These are phyloP conservation scores for Polyplosphaeria fusca DNA, from an alignment of 495 filamentous ascomycete genomes.

Conservation along the genomic window DNA sequence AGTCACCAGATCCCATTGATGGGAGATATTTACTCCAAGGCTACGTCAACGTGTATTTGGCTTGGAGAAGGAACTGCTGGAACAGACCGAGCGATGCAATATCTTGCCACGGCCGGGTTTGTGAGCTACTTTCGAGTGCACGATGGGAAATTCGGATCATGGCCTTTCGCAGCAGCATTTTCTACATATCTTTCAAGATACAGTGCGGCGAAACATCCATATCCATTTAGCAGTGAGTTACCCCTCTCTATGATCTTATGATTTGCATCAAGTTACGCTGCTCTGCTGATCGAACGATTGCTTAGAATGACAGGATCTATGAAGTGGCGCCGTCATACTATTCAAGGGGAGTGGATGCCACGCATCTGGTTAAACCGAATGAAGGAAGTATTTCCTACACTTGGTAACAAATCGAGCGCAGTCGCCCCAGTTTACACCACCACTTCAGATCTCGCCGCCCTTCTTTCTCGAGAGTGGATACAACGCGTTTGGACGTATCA, in stretches of 20 bases:
- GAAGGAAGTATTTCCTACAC: no score
- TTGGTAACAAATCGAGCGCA: no score
- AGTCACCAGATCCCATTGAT: conserved; percentile 14
- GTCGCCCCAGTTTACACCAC: not conserved
- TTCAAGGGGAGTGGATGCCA: not conserved
- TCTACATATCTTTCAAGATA: not conserved
- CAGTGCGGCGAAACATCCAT: not conserved
- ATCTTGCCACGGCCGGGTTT: not conserved
- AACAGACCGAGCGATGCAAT: conserved; percentile 11
- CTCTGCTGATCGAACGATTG: no score
- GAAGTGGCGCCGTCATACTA: no score
- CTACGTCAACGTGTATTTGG: conserved; percentile 8
- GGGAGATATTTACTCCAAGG: conserved; percentile 14
- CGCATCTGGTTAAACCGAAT: no score
- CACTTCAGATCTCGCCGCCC: not conserved
- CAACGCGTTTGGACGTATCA: conserved; percentile 3
- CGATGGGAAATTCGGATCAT: not conserved
- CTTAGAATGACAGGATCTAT: no score
- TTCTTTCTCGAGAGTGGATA: not conserved
- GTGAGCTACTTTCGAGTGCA: not conserved
- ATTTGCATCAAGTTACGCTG: no score
- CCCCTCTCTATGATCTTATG: no score
- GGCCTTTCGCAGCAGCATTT: not conserved
- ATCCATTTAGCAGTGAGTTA: not conserved
- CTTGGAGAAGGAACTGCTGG: conserved; percentile 4